These are phyloP conservation scores for Oryza brachyantha DNA, from an alignment of 176 grass and related monocot species.

Conservation along the genomic window DNA sequence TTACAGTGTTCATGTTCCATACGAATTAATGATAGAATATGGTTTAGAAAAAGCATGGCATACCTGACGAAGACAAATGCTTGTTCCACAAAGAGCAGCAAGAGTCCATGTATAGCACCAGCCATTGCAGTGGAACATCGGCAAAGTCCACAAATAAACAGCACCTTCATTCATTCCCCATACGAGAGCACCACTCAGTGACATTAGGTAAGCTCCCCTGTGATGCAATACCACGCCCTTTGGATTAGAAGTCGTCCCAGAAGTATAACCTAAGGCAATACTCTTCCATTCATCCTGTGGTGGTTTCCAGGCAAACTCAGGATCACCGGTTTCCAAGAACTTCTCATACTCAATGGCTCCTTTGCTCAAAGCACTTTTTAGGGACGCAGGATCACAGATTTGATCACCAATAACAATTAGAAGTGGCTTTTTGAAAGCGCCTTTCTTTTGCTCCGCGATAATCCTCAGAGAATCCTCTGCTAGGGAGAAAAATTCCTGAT, in stretches of 20 bases:
- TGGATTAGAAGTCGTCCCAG: constrained; percentile 79
- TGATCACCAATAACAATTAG: constrained; percentile 78
- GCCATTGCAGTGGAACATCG: constrained; percentile 96
- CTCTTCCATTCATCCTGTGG: constrained; percentile 92
- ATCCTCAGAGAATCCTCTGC: constrained; percentile 74
- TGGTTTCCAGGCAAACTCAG: constrained; percentile 70
- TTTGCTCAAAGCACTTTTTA: constrained; percentile 60
- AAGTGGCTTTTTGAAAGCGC: constrained; percentile 63
- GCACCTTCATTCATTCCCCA: constrained; percentile 75
- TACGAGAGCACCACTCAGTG: constrained; percentile 58
- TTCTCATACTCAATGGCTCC: constrained; percentile 78
- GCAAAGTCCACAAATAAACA: constrained; percentile 88
- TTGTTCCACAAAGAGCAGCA: constrained; percentile 79
- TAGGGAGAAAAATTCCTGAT: constrained; percentile 81
- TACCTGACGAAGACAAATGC: constrained; percentile 98
- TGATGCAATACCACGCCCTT: constrained; percentile 92
- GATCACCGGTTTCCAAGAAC: constrained; percentile 72
- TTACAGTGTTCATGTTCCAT: constrained; percentile 1
- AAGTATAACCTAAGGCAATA: constrained; percentile 87
- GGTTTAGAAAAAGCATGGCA: not conserved
- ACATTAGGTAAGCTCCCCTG: constrained; percentile 89
- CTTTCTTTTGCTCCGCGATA: constrained; percentile 53
- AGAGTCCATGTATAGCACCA: constrained; percentile 90
- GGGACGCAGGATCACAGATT: constrained; percentile 50
- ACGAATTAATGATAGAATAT: not conserved